Evolutionary conservation across 352 stramenopile genomes (phyloP), one percentile per base, ranked within the genome.

Genomic region (Pythium periplocum): DNA sequence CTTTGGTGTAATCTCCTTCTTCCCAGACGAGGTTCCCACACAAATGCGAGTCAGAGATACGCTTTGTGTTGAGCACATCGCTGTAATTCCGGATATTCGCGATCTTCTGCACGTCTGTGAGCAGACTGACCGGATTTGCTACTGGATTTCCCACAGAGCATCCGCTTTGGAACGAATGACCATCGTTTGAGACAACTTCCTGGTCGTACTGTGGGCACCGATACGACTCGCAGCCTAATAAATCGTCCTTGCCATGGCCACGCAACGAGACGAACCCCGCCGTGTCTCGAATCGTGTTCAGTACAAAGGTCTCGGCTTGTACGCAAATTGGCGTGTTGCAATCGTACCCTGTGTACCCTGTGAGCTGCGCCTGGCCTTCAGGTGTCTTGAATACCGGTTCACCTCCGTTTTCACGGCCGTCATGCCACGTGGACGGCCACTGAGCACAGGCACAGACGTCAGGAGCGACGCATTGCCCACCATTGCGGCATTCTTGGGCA

Each of bases 321-420:
- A 92, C 97, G 59, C 96, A 99, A 45, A 99, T 98, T 7, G 96
- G 96, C 35, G 88, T 98, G 51, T 85, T 88, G 73, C 96, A 99
- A 62, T 99, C 96, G 62, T 97, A 99, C 4, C 96, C 96, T 11
- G 96, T 99, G 64, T 80, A 92, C 1, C 96, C 96, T 6, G 95
- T 98, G 57, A 85, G 51, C 55, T 98, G 91, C 3, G 93, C 78
- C 50, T 87, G 68, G n/a, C 90, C 95, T 51, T 96, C 78, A 2
- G 89, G 81, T 36, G 97, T 88, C 36, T 86, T 70, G 60, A 98
- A 99, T 34, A 98, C 69, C 1, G 95, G 89, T 53, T 87, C 71
- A 0, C 90, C 90, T 11, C 89, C 93, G 26, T 82, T 84, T 49
- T 90, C 73, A n/a, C 90, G 86, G 8, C 81, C 88, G 61, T 98